A percentile compares a stretch with the other conserved stretches of the same genome.
Conservation (phyloP, 148 eudicot genomes). For the Nyssa sinensis region DNA sequence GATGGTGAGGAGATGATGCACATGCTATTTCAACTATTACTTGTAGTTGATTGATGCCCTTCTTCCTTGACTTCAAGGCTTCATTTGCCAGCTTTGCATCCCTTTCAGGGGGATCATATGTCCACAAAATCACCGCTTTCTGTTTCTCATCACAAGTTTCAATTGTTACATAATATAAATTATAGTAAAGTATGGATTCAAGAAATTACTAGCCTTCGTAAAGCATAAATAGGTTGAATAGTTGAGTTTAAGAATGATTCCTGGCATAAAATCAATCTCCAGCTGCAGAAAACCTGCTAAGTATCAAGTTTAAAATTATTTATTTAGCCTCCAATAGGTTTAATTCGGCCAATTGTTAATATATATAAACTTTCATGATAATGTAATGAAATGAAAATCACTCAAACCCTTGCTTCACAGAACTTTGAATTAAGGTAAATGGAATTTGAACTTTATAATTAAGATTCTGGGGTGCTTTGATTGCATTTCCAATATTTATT, state of each 20-base stretch:
- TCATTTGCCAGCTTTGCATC: slow-evolving; percentile 69
- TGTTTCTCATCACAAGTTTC: slow-evolving; percentile 20
- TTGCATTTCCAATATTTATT: too few relatives aligned
- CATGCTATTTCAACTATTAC: slow-evolving; percentile 75
- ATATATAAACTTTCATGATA: too few relatives aligned
- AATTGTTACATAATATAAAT: not conserved
- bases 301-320: not conserved
- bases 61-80: slow-evolving; percentile 47
- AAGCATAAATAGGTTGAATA: too few relatives aligned
- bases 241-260: not conserved
- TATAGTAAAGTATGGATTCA: not conserved
- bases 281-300: not conserved
- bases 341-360: not conserved
- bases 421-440: too few relatives aligned
- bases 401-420: too few relatives aligned
- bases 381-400: too few relatives aligned
- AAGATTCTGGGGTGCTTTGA: not conserved
- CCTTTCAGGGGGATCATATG: slow-evolving; percentile 80
- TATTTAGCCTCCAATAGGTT: not conserved
- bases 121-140: slow-evolving; percentile 71
- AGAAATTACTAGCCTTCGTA: not conserved
- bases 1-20: slow-evolving; percentile 69
- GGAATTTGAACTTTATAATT: not conserved
- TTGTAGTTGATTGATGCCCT: slow-evolving; percentile 52
- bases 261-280: not conserved